Base-by-base conservation (phyloP, 148 eudicot species). In the Rhododendron molle region DNA sequence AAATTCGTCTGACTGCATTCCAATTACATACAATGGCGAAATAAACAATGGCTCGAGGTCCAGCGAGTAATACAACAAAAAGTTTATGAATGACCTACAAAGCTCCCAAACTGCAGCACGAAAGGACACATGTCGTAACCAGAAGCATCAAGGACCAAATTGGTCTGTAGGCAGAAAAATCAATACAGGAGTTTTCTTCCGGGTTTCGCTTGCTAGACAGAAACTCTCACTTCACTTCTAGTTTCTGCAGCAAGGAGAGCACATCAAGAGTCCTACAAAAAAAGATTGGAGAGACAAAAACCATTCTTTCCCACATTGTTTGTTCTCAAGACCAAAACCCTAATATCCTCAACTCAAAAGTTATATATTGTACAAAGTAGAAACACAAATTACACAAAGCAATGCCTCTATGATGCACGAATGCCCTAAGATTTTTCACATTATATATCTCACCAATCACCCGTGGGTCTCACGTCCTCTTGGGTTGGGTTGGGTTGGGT, bases 351-450 rank as follows among this genome's bases (percentile, higher is more conserved):
- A 60, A 77, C 89, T 82, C 87, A 36, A 52, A 26, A 54, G 36
- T 76, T 76, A 81, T 67, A 86, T 76, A 86, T 76, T 81, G 82
- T 86, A 87, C 87, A 80, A 54, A 87, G 58, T 38, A 74, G 21
- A 77, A 79, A 85, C 71, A 69, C 60, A 54, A 83, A 77, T 82
- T 87, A 89, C 87, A 89, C 85, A 77, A 87, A 74, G 76, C 85
- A 84, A 82, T 67, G 73, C 85, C 90, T 88, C 82, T 90, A 89
- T 87, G 80, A 81, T 88, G 88, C 90, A 90, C 40, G 32, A 87
- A 60, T 34, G 30, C 73, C 69, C 54, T 5, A 40, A 80, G 47
- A 20, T 3, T 71, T 78, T 40, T 30, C 62, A 83, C 49, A 20
- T 73, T 58, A 87, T 80, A 87, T 76, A 89, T 89, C 90, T 87